Evolutionary conservation across 768 basidiomycete species (phyloP).

Genomic region (Jaapia argillacea): DNA sequence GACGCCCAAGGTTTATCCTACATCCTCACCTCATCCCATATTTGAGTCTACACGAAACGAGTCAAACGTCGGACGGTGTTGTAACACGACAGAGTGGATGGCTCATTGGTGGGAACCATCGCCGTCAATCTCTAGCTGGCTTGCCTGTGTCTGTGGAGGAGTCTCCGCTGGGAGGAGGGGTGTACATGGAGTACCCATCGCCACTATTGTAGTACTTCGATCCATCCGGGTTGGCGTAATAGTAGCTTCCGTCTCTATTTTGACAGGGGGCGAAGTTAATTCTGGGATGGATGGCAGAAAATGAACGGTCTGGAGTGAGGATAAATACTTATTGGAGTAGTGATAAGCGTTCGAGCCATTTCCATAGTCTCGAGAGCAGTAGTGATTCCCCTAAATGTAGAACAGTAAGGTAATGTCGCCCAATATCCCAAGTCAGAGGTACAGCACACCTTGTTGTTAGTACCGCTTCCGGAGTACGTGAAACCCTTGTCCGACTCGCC

Average conservation of each 20-base stretch:
- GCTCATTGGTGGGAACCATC: too few relatives aligned
- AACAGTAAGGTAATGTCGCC: too few relatives aligned
- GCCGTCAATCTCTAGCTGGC: too few relatives aligned
- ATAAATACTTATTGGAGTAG: constrained; percentile 46
- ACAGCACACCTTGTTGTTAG: constrained; percentile 40
- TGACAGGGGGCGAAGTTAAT: constrained; percentile 6
- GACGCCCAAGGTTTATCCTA: too few relatives aligned
- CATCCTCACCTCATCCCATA: too few relatives aligned
- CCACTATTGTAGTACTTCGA: constrained; percentile 52
- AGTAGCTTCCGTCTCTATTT: constrained; percentile 45
- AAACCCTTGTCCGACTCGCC: constrained; percentile 11
- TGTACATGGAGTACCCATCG: constrained; percentile 37
- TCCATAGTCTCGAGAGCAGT: constrained; percentile 41
- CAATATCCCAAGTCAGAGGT: too few relatives aligned
- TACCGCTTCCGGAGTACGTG: constrained; percentile 20
- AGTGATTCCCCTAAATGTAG: constrained; percentile 51
- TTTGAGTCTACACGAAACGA: too few relatives aligned
- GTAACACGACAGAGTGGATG: too few relatives aligned
- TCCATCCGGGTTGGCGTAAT: constrained; percentile 50
- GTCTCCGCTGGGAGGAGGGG: constrained; percentile 28
- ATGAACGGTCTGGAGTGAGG: too few relatives aligned
- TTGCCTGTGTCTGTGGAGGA: too few relatives aligned
- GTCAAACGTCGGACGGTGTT: too few relatives aligned
- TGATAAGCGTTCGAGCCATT: constrained; percentile 39
- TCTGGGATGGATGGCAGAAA: constrained; percentile 10